Evolutionary conservation across 148 eudicot genomes (phyloP).

Genomic region (Chenopodium berlandieri): DNA sequence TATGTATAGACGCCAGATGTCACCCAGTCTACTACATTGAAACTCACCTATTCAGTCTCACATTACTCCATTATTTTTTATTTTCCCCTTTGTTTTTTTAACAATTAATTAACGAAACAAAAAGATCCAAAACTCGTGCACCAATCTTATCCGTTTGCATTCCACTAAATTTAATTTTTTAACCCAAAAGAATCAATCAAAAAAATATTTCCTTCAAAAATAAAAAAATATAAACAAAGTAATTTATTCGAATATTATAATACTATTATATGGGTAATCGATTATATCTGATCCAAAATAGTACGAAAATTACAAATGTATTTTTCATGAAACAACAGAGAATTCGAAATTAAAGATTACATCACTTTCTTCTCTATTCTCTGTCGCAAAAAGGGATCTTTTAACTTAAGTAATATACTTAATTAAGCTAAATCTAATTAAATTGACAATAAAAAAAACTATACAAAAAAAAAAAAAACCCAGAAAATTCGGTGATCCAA

Average conservation of each 20-base stretch:
- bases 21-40: constrained; percentile 1
- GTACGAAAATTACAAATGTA: constrained; percentile 14
- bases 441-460: neutral
- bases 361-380: constrained; percentile 2
- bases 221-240: too few relatives aligned
- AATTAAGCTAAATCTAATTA: neutral
- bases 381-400: constrained; percentile 8
- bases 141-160: constrained; percentile 5
- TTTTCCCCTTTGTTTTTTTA: too few relatives aligned
- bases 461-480: constrained; percentile 9
- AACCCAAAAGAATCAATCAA: too few relatives aligned
- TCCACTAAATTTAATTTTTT: neutral
- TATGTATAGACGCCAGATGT: constrained; percentile 2
- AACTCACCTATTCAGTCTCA: neutral
- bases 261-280: too few relatives aligned
- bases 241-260: neutral
- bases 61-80: neutral
- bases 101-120: neutral
- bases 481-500: constrained; percentile 24
- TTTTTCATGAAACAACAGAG: constrained; percentile 8
- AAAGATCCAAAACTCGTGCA: constrained; percentile 10
- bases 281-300: constrained; percentile 2
- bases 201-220: too few relatives aligned
- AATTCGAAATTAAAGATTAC: neutral
- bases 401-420: neutral